A percentile compares a stretch with the other conserved stretches of the same genome.
Evolutionary conservation across 139 green algal genomes (phyloP).

Genomic region (Mychonastes homosphaera): DNA sequence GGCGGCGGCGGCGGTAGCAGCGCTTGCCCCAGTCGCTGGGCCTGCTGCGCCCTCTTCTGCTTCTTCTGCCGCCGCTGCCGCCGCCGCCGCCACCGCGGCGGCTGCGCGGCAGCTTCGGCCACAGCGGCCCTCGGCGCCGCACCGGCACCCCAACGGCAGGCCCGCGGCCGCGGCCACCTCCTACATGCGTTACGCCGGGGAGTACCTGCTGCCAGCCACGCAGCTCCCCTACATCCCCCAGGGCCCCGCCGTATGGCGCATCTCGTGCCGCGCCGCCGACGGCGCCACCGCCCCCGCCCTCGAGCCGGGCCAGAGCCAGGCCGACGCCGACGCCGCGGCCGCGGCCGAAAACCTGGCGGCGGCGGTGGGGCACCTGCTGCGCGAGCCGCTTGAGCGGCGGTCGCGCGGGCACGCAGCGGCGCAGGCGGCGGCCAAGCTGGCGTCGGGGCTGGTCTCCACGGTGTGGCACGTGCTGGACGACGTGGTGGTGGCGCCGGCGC

Average conservation of each 20-base stretch:
- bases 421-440: slow-evolving; percentile 46
- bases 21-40: not conserved
- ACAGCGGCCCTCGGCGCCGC: not conserved
- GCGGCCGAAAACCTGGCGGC: slow-evolving; percentile 23
- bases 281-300: too few relatives aligned
- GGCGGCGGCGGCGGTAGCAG: not conserved
- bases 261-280: too few relatives aligned
- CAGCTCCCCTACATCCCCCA: slow-evolving; percentile 28
- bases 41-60: not conserved
- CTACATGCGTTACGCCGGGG: slow-evolving; percentile 24
- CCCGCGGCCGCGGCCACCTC: slow-evolving; percentile 1
- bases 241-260: slow-evolving; percentile 43
- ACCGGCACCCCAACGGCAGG: not conserved
- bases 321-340: too few relatives aligned
- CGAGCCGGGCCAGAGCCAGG: too few relatives aligned
- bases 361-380: slow-evolving; percentile 32
- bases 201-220: slow-evolving; percentile 38
- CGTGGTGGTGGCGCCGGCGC: slow-evolving; percentile 32
- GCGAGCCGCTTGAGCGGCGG: slow-evolving; percentile 34
- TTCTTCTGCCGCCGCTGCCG: not conserved
- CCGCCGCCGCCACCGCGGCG: not conserved
- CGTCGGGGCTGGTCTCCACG: slow-evolving; percentile 41
- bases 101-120: slow-evolving; percentile 1
- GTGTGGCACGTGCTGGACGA: slow-evolving; percentile 49
- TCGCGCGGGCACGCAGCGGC: slow-evolving; percentile 37